Conservation (phyloP, 352 stramenopile genomes). For the Detonula confervacea region DNA sequence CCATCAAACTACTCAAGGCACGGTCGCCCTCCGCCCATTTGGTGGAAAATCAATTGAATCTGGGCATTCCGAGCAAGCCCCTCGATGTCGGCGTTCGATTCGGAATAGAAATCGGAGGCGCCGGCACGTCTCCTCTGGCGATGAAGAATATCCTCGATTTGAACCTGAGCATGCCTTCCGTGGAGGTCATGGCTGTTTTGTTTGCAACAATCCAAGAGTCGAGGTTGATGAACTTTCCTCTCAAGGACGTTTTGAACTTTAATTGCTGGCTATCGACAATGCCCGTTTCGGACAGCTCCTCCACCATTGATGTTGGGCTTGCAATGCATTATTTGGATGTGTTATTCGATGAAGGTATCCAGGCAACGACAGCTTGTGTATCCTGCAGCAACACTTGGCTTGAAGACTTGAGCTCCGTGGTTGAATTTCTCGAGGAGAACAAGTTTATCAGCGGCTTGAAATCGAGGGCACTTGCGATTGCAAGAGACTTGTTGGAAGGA, state of each 20-base stretch:
- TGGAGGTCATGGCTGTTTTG: conserved; percentile 50
- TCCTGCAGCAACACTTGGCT: conserved; percentile 56
- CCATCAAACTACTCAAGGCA: conserved; percentile 48
- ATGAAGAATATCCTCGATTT: conserved; percentile 61
- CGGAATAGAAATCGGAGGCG: conserved; percentile 39
- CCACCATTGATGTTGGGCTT: conserved; percentile 27
- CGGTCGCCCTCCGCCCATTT: conserved; percentile 41
- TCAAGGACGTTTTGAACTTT: conserved; percentile 61
- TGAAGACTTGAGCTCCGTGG: conserved; percentile 49
- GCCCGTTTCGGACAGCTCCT: conserved; percentile 17
- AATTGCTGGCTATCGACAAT: conserved; percentile 75
- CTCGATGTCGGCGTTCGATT: conserved; percentile 47
- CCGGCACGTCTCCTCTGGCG: conserved; percentile 47
- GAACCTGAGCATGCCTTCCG: conserved; percentile 40
- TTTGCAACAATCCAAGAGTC: conserved; percentile 50
- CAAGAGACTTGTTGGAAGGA: conserved; percentile 30
- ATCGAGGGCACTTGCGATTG: conserved; percentile 38
- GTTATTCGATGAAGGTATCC: conserved; percentile 38
- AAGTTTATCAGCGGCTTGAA: conserved; percentile 39
- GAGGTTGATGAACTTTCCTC: conserved; percentile 62
- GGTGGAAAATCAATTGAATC: conserved; percentile 53
- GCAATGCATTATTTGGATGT: conserved; percentile 47
- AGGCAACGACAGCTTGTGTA: conserved; percentile 45
- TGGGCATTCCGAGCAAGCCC: conserved; percentile 35
- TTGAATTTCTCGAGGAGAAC: conserved; percentile 48